These are phyloP conservation scores for Verbena officinalis DNA, from an alignment of 257 asterid genomes.

Conservation along the genomic window DNA sequence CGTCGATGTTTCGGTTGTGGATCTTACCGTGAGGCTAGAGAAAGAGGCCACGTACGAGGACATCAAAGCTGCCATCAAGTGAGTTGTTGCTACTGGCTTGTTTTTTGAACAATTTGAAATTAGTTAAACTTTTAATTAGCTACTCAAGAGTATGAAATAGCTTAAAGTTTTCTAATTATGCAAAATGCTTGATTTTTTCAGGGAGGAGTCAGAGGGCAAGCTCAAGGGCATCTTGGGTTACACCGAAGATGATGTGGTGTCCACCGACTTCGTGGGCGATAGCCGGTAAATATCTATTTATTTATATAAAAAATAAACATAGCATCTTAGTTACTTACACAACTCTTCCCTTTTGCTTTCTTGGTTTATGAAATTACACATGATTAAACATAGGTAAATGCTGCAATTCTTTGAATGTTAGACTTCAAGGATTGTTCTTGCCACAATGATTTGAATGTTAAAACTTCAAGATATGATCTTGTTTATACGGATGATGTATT, in stretches of 20 bases:
- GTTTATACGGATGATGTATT: too few species aligned
- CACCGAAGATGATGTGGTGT: constrained; percentile 64
- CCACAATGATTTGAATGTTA: too few species aligned
- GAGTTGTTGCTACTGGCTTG: constrained; percentile 13
- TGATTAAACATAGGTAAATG: too few species aligned
- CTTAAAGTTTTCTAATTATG: neutral
- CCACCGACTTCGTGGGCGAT: constrained; percentile 59
- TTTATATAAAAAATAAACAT: too few species aligned
- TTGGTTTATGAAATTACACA: too few species aligned
- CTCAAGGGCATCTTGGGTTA: constrained; percentile 65
- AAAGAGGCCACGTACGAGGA: constrained; percentile 70
- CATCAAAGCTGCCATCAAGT: constrained; percentile 76
- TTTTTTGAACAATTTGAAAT: neutral
- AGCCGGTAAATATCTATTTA: constrained; percentile 40
- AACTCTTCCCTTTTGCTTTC: too few species aligned
- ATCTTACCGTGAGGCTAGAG: constrained; percentile 72
- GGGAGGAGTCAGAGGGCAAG: constrained; percentile 65
- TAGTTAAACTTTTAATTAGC: neutral
- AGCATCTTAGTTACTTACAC: too few species aligned
- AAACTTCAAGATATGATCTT: too few species aligned
- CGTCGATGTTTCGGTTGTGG: constrained; percentile 80
- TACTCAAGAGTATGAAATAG: too few species aligned
- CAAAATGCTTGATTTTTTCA: constrained; percentile 23
- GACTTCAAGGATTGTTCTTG: too few species aligned
- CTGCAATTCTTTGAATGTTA: too few species aligned